phyloP scores from a whole-genome alignment of 352 stramenopile species.

The Pythium apleroticum region DNA sequence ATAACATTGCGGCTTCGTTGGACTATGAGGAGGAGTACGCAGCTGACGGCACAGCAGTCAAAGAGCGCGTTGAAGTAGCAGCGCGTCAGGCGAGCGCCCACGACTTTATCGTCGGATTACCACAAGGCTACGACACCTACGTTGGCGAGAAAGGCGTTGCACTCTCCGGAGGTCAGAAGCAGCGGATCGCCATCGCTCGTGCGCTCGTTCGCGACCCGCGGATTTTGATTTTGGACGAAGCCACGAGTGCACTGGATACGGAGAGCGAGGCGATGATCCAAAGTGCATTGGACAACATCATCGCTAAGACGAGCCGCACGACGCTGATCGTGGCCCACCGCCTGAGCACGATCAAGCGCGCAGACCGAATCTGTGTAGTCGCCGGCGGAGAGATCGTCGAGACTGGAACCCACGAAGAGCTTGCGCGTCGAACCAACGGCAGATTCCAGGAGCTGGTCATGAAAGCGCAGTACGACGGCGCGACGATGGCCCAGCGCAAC shows the following conservation, averaged over 20 bases:
- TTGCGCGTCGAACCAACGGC: slow-evolving; percentile 14
- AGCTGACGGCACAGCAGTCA: neutral
- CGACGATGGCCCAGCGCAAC: slow-evolving; percentile 18
- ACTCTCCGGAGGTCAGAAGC: slow-evolving; percentile 61
- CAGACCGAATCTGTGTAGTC: slow-evolving; percentile 40
- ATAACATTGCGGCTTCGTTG: slow-evolving; percentile 77
- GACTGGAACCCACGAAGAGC: slow-evolving; percentile 24
- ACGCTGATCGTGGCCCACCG: slow-evolving; percentile 47
- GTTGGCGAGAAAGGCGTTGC: slow-evolving; percentile 66
- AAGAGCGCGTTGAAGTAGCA: slow-evolving; percentile 5
- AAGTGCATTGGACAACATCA: slow-evolving; percentile 43
- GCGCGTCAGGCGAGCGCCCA: slow-evolving; percentile 14
- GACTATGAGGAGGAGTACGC: slow-evolving; percentile 2
- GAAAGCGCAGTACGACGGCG: slow-evolving; percentile 5
- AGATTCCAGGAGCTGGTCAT: slow-evolving; percentile 25
- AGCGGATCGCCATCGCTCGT: slow-evolving; percentile 38
- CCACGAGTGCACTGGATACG: slow-evolving; percentile 69
- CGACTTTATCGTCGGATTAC: slow-evolving; percentile 20
- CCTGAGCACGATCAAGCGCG: slow-evolving; percentile 36
- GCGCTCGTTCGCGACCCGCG: slow-evolving; percentile 58
- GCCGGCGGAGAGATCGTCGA: slow-evolving; percentile 24
- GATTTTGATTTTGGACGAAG: slow-evolving; percentile 72
- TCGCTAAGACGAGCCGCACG: slow-evolving; percentile 32
- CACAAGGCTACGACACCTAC: slow-evolving; percentile 48
- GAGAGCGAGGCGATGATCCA: slow-evolving; percentile 77